These are phyloP conservation scores for Danielia reshetovae DNA, from an alignment of 805 yeast species.

Conservation along the genomic window DNA sequence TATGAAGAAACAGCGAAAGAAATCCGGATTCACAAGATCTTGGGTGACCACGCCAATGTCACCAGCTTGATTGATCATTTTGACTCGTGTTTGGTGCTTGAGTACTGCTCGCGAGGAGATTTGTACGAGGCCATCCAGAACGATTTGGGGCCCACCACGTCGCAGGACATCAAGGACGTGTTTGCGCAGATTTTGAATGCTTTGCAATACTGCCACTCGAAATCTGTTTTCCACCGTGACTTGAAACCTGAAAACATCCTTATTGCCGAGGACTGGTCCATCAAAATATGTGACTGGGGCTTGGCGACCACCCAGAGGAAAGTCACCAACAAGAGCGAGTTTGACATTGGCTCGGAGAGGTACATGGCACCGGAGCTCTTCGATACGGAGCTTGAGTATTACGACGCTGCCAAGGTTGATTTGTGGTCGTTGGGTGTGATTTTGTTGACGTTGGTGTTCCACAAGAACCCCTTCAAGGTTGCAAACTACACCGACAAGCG, in stretches of 20 bases:
- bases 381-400: constrained; percentile 54
- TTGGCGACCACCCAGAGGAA: constrained; percentile 49
- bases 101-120: constrained; percentile 85
- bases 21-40: constrained; percentile 57
- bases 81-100: constrained; percentile 57
- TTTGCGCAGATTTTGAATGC: constrained; percentile 49
- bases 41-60: constrained; percentile 50
- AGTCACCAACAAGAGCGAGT: constrained; percentile 53
- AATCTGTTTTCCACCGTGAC: constrained; percentile 51
- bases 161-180: constrained; percentile 53
- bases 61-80: constrained; percentile 46
- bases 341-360: constrained; percentile 85
- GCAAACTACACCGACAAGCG: constrained; percentile 80
- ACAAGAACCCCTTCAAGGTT: constrained; percentile 78
- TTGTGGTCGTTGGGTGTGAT: constrained; percentile 89
- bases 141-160: constrained; percentile 57
- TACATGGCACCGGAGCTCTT: constrained; percentile 95
- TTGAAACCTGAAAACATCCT: constrained; percentile 56
- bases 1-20: constrained; percentile 64
- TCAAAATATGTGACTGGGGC: constrained; percentile 58
- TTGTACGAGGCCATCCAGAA: constrained; percentile 72
- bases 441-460: constrained; percentile 79
- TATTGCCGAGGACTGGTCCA: constrained; percentile 48
- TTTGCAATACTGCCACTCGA: constrained; percentile 46
- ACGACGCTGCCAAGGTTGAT: constrained; percentile 79